A percentile compares a stretch with the other conserved stretches of the same genome.
Evolutionary conservation across 768 basidiomycete genomes (phyloP).

Genomic region (Omphalotus guepiniiformis): DNA sequence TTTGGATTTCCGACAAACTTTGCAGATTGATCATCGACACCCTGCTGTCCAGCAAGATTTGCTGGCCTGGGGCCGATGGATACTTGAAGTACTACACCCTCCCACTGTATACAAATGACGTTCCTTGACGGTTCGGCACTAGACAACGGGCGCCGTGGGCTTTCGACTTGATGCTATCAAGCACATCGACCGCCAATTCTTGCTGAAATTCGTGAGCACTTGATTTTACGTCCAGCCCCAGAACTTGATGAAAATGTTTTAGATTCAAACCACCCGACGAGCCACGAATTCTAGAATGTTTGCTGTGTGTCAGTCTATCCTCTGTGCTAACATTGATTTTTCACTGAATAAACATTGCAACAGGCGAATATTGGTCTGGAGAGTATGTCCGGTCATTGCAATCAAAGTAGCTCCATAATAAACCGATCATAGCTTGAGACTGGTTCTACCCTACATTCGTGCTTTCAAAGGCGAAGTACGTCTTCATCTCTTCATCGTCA

Average conservation of each 20-base stretch:
- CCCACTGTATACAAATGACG: background rate
- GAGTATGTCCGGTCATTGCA: constrained; percentile 44
- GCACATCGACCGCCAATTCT: constrained; percentile 72
- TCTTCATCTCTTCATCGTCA: constrained; percentile 2
- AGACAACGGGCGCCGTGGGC: constrained; percentile 69
- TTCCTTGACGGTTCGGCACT: constrained; percentile 1
- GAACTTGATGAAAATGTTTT: constrained; percentile 1
- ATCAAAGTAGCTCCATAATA: too few species aligned
- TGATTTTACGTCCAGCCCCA: background rate
- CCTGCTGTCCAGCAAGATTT: constrained; percentile 76
- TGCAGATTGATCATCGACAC: constrained; percentile 79
- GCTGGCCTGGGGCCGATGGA: constrained; percentile 74
- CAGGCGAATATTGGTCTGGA: constrained; percentile 82
- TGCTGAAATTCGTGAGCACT: constrained; percentile 60
- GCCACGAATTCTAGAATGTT: constrained; percentile 51
- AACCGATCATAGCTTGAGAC: constrained; percentile 37
- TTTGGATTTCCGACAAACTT: background rate
- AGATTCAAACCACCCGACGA: constrained; percentile 53
- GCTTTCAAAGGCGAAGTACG: constrained; percentile 63
- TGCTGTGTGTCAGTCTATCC: constrained; percentile 36
- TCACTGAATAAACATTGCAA: constrained; percentile 13
- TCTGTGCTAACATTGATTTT: background rate
- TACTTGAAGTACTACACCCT: constrained; percentile 39
- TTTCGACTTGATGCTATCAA: constrained; percentile 92
- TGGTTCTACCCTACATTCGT: constrained; percentile 54